A percentile compares a stretch with the other conserved stretches of the same genome.
Evolutionary conservation across 176 grass and related monocot species (phyloP).

Genomic region (Echinochloa phyllopogon): DNA sequence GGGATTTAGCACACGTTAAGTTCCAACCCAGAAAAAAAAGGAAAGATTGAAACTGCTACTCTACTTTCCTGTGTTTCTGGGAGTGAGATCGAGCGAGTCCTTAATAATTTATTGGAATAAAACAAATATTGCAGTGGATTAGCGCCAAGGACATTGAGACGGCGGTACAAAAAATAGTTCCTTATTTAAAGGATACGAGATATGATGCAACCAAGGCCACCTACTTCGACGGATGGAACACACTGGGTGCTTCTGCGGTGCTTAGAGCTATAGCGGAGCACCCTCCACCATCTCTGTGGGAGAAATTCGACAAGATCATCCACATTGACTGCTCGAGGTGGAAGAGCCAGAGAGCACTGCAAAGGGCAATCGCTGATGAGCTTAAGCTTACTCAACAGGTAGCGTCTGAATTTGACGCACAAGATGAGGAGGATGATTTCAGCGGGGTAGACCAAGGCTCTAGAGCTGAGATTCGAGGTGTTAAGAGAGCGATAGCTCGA

Average conservation of each 20-base stretch:
- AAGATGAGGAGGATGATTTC: conserved; percentile 36
- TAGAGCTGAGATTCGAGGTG: background rate
- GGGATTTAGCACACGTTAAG: too few relatives aligned
- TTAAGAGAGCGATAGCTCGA: fast-evolving
- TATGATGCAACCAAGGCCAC: background rate
- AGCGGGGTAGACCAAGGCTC: background rate
- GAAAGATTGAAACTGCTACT: too few relatives aligned
- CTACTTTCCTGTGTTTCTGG: too few relatives aligned
- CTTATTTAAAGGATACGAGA: background rate
- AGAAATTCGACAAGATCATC: conserved; percentile 33
- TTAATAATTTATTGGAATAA: too few relatives aligned
- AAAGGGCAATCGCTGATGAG: background rate
- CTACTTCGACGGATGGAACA: fast-evolving
- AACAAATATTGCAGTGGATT: background rate
- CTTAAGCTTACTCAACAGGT: background rate
- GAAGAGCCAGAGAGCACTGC: conserved; percentile 8
- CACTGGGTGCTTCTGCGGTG: background rate
- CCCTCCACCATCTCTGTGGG: background rate
- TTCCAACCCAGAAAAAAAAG: too few relatives aligned
- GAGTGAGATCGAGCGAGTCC: too few relatives aligned
- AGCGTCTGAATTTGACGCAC: background rate
- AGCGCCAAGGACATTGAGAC: fast-evolving
- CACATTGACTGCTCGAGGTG: conserved; percentile 16
- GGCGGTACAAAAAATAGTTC: background rate
- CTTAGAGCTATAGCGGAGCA: conserved; percentile 10